Percentiles rank a stretch among this genome's conserved stretches.
These are phyloP conservation scores for Exophiala xenobiotica DNA, from an alignment of 2,329 filamentous ascomycete species.

Conservation along the genomic window DNA sequence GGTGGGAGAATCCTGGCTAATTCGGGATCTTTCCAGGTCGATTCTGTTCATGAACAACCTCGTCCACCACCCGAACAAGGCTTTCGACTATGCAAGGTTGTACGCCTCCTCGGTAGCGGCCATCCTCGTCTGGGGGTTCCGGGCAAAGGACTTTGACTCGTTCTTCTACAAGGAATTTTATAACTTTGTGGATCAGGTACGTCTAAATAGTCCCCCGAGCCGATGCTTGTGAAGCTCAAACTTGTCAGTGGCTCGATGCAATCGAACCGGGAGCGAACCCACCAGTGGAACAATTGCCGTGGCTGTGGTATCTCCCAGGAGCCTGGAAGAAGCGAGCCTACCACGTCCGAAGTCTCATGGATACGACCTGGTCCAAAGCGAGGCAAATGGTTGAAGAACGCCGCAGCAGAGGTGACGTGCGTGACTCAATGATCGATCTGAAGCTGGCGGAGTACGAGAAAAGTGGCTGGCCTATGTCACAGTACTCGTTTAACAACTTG, in stretches of 20 bases:
- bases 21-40: slow-evolving; percentile 5
- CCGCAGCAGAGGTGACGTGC: slow-evolving; percentile 5
- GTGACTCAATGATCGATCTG: slow-evolving; percentile 16
- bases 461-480: slow-evolving; percentile 16
- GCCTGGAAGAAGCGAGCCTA: slow-evolving; percentile 15
- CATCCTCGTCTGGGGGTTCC: slow-evolving; percentile 10
- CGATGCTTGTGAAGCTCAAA: background rate
- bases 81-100: slow-evolving; percentile 15
- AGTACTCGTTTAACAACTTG: slow-evolving; percentile 20
- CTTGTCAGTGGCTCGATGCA: slow-evolving; percentile 12
- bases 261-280: slow-evolving; percentile 21
- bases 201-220: background rate
- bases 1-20: background rate
- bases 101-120: slow-evolving; percentile 16
- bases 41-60: slow-evolving; percentile 15
- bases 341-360: slow-evolving; percentile 7
- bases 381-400: slow-evolving; percentile 12
- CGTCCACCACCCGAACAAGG: slow-evolving; percentile 9
- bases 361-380: slow-evolving; percentile 9
- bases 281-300: slow-evolving; percentile 13
- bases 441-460: slow-evolving; percentile 29
- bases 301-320: slow-evolving; percentile 18
- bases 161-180: slow-evolving; percentile 24
- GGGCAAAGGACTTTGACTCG: slow-evolving; percentile 17
- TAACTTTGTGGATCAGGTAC: slow-evolving; percentile 16